Evolutionary conservation across 1,284 basidiomycete genomes (phyloP), one percentile per base, ranked within the genome.

Genomic region (Cutaneotrichosporon dermatis): DNA sequence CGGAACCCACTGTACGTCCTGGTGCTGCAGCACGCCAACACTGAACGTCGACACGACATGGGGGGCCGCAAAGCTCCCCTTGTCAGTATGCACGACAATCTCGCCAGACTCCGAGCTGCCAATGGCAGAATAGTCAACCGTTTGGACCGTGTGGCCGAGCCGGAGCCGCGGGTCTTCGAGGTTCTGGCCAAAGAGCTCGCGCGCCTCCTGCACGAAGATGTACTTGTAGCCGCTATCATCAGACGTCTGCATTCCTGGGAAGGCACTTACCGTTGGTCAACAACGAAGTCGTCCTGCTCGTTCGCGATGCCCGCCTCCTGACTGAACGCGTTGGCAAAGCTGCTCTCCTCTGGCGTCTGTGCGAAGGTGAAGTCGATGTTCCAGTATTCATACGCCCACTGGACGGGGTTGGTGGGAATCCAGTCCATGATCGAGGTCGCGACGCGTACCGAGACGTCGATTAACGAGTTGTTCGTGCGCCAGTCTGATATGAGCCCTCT

Each of bases 41-140:
- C 83, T 85, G 72, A 87, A 86, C 0, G 86, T 87, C 62, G 83
- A 83, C 15, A 87, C 68, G 2, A 82, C 84, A 63, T 84, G 84
- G 37, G 85, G 81, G 2, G 81, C 84, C 2, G 70, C 73, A 16
- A 86, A 72, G 0, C 51, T 75, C 16, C 73, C 72, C 0, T 84
- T 83, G 57, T 82, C 77, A 0, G 73, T 69, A 4, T 76, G 78
- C 34, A 85, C 80, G 0, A 73, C 76, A 12, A 86, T 83, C 4
- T 46, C 35, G 33, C 40, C 34, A 3, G 46, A 10, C 11, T 71
- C 69, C 15, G 15, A 11, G 11, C 25, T 25, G 25, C 10, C 46
- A 2, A 40, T 12, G 4, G 50, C 54, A 12, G 81, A 81, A 64
- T 85, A 83, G 16, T 79, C 69, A 63, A 88, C 80, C 0, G 68